These are phyloP conservation scores for Porodaedalea pini DNA, from an alignment of 1,284 basidiomycete species.

Conservation along the genomic window DNA sequence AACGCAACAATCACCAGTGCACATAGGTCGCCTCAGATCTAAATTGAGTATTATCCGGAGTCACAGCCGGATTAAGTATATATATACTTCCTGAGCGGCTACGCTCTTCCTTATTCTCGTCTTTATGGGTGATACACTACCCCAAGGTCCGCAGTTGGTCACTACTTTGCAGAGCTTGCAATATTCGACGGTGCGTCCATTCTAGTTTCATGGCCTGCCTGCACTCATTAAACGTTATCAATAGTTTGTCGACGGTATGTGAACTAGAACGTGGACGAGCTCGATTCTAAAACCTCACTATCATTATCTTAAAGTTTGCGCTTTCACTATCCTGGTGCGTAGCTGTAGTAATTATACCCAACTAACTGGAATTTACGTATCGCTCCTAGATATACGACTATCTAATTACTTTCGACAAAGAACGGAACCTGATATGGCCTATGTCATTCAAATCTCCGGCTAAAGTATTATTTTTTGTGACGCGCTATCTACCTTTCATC, in stretches of 20 bases:
- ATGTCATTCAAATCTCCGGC: constrained; percentile 6
- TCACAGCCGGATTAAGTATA: too few species aligned
- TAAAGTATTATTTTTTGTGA: neutral
- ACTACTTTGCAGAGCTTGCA: neutral
- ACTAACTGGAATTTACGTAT: too few species aligned
- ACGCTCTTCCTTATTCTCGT: too few species aligned
- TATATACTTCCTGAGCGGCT: too few species aligned
- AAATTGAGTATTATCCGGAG: too few species aligned
- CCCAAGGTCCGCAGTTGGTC: neutral
- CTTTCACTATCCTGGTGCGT: neutral
- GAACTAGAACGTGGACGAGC: neutral
- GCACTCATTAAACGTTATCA: neutral
- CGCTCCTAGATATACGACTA: constrained; percentile 8
- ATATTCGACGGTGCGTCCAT: neutral
- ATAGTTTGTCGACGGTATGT: constrained; percentile 1
- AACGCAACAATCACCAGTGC: too few species aligned
- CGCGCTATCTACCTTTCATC: constrained; percentile 1
- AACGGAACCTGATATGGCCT: neutral
- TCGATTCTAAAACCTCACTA: too few species aligned
- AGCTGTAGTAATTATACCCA: too few species aligned
- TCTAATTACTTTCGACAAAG: neutral
- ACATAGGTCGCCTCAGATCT: too few species aligned
- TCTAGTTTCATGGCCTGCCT: too few species aligned
- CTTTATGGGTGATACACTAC: too few species aligned
- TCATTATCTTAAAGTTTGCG: neutral